phyloP scores from a whole-genome alignment of 2,329 filamentous ascomycete genomes.

The Verticillium nubilum region DNA sequence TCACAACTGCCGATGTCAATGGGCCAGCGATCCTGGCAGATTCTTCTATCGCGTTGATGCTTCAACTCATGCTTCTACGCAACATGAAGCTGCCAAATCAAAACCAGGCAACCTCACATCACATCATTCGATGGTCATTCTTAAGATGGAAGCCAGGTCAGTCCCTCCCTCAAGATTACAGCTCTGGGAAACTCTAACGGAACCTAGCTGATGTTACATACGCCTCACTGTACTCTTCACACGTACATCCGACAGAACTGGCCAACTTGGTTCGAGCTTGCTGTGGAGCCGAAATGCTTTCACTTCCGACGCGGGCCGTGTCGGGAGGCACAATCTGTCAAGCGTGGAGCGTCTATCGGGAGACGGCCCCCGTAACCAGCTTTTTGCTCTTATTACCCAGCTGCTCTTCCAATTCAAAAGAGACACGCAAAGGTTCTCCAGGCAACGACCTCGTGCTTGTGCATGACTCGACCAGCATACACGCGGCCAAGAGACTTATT shows the following conservation, averaged over 20 bases:
- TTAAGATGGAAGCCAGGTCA: constrained; percentile 66
- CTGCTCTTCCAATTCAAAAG: background rate
- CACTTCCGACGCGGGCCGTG: constrained; percentile 23
- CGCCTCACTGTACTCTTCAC: constrained; percentile 57
- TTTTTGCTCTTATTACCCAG: constrained; percentile 51
- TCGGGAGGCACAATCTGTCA: constrained; percentile 45
- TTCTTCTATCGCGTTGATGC: constrained; percentile 69
- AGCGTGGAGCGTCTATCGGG: constrained; percentile 37
- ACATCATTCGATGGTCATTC: constrained; percentile 77
- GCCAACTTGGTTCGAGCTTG: constrained; percentile 65
- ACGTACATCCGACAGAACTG: constrained; percentile 61
- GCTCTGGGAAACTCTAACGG: background rate
- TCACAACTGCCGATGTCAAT: constrained; percentile 73
- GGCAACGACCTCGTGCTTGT: constrained; percentile 15
- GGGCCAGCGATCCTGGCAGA: constrained; percentile 78
- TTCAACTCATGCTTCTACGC: constrained; percentile 59
- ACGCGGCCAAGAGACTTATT: constrained; percentile 43
- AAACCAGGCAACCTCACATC: constrained; percentile 61
- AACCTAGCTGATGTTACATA: constrained; percentile 55
- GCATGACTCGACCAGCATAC: constrained; percentile 28
- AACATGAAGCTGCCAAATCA: constrained; percentile 64
- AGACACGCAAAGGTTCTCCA: background rate
- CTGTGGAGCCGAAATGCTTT: constrained; percentile 44
- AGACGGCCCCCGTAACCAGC: constrained; percentile 38
- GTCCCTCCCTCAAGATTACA: background rate